These are phyloP conservation scores for Rhodamnia argentea DNA, from an alignment of 345 rosid species.

Conservation along the genomic window DNA sequence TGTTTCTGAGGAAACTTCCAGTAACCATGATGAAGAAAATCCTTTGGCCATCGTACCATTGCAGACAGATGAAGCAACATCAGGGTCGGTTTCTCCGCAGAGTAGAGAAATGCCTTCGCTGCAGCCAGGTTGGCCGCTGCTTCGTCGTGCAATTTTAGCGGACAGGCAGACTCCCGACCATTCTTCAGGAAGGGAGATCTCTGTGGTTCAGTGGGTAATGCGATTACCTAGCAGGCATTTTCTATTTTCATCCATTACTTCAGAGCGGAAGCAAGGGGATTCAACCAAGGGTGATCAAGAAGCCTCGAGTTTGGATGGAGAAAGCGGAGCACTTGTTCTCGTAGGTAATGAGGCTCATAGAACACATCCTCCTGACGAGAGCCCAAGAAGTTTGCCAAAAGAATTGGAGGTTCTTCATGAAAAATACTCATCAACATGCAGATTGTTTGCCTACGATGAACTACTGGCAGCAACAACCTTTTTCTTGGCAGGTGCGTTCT, in stretches of 20 bases:
- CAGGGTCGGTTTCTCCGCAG: conserved; percentile 27
- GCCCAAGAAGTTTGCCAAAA: conserved; percentile 28
- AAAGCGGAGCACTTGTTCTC: conserved; percentile 46
- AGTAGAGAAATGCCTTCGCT: conserved; percentile 39
- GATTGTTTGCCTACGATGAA: conserved; percentile 70
- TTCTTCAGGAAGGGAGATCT: conserved; percentile 39
- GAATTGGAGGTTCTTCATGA: conserved; percentile 55
- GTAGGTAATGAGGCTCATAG: conserved; percentile 17
- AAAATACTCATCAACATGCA: conserved; percentile 64
- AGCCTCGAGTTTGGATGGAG: conserved; percentile 25
- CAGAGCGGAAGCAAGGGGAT: conserved; percentile 20
- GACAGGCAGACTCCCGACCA: conserved; percentile 18
- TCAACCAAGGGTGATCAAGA: conserved; percentile 7
- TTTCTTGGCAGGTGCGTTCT: conserved; percentile 56
- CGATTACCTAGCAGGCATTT: conserved; percentile 43
- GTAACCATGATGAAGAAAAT: conserved; percentile 16
- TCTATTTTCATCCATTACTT: conserved; percentile 17
- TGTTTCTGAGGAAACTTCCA: conserved; percentile 9
- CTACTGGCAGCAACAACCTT: conserved; percentile 58
- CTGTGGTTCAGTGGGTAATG: conserved; percentile 63
- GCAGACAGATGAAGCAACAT: conserved; percentile 17
- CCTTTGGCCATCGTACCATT: conserved; percentile 52
- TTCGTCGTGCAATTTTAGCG: conserved; percentile 27
- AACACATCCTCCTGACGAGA: conserved; percentile 17
- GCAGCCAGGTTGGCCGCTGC: conserved; percentile 88